Evolutionary conservation across 495 filamentous ascomycete genomes (phyloP).

Genomic region (Annulohypoxylon maeteangense): DNA sequence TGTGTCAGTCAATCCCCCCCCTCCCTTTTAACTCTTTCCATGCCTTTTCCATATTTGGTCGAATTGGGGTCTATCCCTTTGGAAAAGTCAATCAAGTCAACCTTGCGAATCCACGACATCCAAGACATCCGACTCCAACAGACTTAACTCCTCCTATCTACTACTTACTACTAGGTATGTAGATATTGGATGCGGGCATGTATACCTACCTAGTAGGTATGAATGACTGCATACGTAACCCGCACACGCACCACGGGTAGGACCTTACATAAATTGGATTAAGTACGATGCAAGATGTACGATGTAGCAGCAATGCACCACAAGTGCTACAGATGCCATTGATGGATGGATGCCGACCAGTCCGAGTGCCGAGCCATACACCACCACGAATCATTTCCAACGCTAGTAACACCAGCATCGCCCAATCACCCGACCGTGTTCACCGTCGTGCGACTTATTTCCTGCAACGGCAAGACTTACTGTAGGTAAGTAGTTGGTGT

Average conservation of each 20-base stretch:
- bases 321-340: neutral
- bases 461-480: slow-evolving; percentile 20
- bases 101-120: neutral
- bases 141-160: neutral
- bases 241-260: slow-evolving; percentile 10
- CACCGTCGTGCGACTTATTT: slow-evolving; percentile 29
- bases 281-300: slow-evolving; percentile 21
- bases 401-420: neutral
- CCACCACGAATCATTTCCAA: slow-evolving; percentile 5
- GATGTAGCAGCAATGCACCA: slow-evolving; percentile 22
- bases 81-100: neutral
- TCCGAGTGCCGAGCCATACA: slow-evolving; percentile 23
- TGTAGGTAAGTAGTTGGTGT: neutral
- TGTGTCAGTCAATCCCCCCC: slow-evolving; percentile 3
- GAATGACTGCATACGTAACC: slow-evolving; percentile 30
- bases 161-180: too few relatives aligned
- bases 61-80: neutral
- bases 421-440: neutral
- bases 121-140: neutral
- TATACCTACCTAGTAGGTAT: slow-evolving; percentile 6
- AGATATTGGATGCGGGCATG: too few relatives aligned
- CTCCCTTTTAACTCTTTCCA: neutral
- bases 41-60: slow-evolving; percentile 23
- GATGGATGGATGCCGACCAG: slow-evolving; percentile 11
- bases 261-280: slow-evolving; percentile 21